These are phyloP conservation scores for Lasiosphaeris hirsuta DNA, from an alignment of 495 filamentous ascomycete genomes.

Conservation along the genomic window DNA sequence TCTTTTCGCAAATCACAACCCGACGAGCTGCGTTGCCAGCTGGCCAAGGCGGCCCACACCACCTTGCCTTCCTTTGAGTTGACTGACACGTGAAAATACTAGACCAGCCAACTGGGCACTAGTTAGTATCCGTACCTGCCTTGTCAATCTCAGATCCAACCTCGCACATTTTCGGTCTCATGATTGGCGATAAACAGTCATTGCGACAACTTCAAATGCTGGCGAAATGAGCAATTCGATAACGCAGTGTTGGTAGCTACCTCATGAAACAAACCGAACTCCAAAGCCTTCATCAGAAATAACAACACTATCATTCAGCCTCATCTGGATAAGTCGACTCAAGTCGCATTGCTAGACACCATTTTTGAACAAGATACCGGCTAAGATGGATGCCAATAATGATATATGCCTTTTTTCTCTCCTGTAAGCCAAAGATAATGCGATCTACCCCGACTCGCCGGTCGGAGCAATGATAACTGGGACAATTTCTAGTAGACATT, in stretches of 20 bases:
- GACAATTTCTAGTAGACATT: conserved; percentile 7
- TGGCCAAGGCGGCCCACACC: neutral
- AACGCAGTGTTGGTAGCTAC: no score
- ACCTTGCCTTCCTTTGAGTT: neutral
- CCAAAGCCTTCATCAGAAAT: no score
- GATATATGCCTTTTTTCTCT: neutral
- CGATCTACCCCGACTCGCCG: neutral
- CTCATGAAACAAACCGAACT: no score
- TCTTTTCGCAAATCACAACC: no score
- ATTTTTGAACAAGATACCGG: no score
- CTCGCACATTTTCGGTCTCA: neutral
- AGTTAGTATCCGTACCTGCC: neutral
- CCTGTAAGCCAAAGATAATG: neutral
- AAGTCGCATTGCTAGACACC: no score
- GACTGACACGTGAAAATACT: conserved; percentile 20
- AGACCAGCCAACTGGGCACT: neutral
- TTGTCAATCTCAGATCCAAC: neutral
- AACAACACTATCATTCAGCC: no score
- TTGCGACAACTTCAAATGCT: no score
- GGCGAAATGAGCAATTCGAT: no score
- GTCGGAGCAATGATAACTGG: neutral
- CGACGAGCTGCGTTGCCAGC: neutral
- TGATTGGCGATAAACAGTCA: no score
- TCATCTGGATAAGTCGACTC: no score
- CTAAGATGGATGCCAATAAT: neutral